Base-by-base conservation (phyloP, 495 filamentous ascomycete genomes). In the Podospora bellae-mahoneyi region DNA sequence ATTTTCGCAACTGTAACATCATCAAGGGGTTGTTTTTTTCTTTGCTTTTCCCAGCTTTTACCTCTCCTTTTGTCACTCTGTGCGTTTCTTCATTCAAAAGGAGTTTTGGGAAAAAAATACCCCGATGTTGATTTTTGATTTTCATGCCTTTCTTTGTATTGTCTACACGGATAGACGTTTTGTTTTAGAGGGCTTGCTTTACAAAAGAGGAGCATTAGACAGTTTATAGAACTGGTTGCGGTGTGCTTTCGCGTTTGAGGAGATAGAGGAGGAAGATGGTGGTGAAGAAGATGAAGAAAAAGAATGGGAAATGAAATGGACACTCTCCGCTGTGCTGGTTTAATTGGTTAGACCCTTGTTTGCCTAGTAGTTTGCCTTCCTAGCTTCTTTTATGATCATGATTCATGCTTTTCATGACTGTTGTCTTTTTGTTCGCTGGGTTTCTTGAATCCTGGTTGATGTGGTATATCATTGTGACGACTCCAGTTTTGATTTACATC, bases 401-500 rank as follows among this genome's bases (percentile, higher is more conserved):
- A 48, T 48, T 48, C 39, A 48, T 48, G 9, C 13, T 58, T 58
- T 58, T 58, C 55, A 58, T 58, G 55, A 23, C n/a, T 19, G 20
- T 62, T 9, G n/a, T 15, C 18, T 27, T 5, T 18, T 34, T 26
- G 4, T 26, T 64, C 27, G 2, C 64, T 28, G 13, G 15, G 18
- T 9, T 26, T 16, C 32, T 20, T 18, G 1, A 4, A 10, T 10
- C 1, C 39, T 44, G 34, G n/a, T 28, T 48, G 18, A 59, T 30
- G 28, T 9, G 64, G 23, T 1, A 15, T n/a, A 10, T 48, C 13
- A 48, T 48, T 48, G 39, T 48, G 5, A 10, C 1, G 39, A 10
- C 39, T 7, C 56, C 64, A 66, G 53, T 30, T 65, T 73, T 20
- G 73, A 72, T n/a, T 6, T n/a, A 59, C 81, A 82, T 66, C 72